Evolutionary conservation across 2,329 filamentous ascomycete genomes (phyloP).

Genomic region (Cadophora sp.): DNA sequence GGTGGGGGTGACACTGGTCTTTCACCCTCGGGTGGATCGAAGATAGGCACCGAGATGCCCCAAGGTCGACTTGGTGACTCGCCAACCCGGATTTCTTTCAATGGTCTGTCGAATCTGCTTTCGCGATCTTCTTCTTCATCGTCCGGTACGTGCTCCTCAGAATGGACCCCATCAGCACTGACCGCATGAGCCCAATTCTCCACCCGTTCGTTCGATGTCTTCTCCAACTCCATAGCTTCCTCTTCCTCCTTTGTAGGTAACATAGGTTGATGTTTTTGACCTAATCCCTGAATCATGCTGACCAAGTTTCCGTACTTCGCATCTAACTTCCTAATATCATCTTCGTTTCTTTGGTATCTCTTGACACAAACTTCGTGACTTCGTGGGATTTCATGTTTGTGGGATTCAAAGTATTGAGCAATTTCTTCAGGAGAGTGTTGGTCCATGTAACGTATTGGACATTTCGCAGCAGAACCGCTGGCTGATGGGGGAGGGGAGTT

Average conservation of each 20-base stretch:
- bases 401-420: constrained; percentile 89
- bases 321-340: constrained; percentile 86
- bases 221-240: constrained; percentile 50
- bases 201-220: constrained; percentile 72
- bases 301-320: constrained; percentile 87
- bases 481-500: constrained; percentile 52
- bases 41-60: constrained; percentile 83
- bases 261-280: constrained; percentile 87
- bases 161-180: constrained; percentile 58
- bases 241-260: constrained; percentile 65
- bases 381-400: constrained; percentile 92
- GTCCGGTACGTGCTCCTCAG: constrained; percentile 46
- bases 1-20: constrained; percentile 63
- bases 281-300: constrained; percentile 92
- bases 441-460: constrained; percentile 91
- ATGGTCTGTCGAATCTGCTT: constrained; percentile 79
- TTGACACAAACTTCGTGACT: constrained; percentile 93
- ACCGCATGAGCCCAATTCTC: constrained; percentile 87
- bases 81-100: constrained; percentile 90
- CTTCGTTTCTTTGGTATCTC: constrained; percentile 85
- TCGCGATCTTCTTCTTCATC: constrained; percentile 61
- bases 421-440: constrained; percentile 93
- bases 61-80: constrained; percentile 93
- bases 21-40: constrained; percentile 49
- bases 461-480: constrained; percentile 67